Evolutionary conservation across 129 eudicot species (phyloP).

Genomic region (Tagetes patula): DNA sequence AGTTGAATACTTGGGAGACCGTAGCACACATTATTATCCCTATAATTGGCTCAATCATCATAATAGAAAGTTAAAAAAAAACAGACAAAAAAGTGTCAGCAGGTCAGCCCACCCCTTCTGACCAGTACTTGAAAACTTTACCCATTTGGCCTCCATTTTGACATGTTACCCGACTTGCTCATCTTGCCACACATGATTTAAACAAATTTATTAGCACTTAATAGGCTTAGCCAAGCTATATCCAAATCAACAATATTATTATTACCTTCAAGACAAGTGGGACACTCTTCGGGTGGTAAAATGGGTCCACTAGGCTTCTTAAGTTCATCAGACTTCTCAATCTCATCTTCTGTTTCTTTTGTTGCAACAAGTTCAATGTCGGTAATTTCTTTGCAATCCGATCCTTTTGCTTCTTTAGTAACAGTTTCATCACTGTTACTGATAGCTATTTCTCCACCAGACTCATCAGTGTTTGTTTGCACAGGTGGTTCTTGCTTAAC

Average conservation of each 20-base stretch:
- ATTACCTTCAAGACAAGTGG: conserved; percentile 95
- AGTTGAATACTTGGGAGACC: background rate
- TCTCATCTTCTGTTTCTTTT: conserved; percentile 52
- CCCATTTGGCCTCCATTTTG: background rate
- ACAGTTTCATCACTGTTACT: conserved; percentile 39
- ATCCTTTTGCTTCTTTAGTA: conserved; percentile 43
- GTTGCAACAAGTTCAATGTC: conserved; percentile 47
- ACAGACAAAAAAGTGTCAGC: background rate
- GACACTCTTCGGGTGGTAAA: conserved; percentile 72
- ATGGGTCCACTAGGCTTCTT: conserved; percentile 60
- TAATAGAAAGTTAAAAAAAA: background rate
- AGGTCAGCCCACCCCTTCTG: background rate
- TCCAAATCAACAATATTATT: background rate
- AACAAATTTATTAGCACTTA: background rate
- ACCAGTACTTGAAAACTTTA: background rate
- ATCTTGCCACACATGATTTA: background rate
- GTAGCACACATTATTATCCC: background rate
- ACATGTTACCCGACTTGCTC: background rate
- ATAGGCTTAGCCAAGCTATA: background rate
- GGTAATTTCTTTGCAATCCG: conserved; percentile 46
- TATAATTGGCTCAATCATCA: background rate
- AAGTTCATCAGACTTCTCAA: conserved; percentile 56
- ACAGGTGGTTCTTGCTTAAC: conserved; percentile 38
- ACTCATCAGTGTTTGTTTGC: conserved; percentile 31
- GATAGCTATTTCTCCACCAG: conserved; percentile 40